Base-by-base conservation (phyloP, 2,329 filamentous ascomycete genomes). In the Colletotrichum navitas region DNA sequence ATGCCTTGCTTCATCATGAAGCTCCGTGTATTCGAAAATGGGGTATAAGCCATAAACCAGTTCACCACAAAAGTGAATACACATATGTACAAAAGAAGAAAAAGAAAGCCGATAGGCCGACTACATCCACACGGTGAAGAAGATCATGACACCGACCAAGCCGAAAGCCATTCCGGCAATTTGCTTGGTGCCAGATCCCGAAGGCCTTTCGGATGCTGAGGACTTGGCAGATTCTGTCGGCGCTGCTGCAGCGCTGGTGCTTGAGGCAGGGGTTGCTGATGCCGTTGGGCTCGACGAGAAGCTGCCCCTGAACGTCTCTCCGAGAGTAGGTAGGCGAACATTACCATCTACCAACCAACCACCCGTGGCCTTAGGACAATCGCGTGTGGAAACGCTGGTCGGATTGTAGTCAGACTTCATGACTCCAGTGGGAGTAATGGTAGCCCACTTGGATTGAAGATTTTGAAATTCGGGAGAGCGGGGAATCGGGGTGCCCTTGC, bases 381-480 rank as follows among this genome's bases (percentile, higher is more conserved):
- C 82, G 3, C 92, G 89, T 1, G 92, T 88, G 1, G 89, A 89
- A 18, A 91, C 84, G 12, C 85, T 83, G 2, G 83, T 86, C 7
- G 91, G 85, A 29, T 87, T 86, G 82, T 97, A 97, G 36, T 88
- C 87, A 2, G 88, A 86, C 63, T 86, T 87, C 52, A 87, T 85
- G 52, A 95, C 87, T 43, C 94, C 92, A 0, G 89, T 89, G 0
- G 94, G 93, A 10, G 84, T 88, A 64, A 94, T 83, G 5, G 89
- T 92, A 8, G 90, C 90, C 94, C 94, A 97, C 75, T 93, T 90
- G 36, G 84, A 86, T 83, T 91, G 90, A 71, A 97, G 87, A 79
- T 96, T 96, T 76, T 85, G 79, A 79, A 95, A 97, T 79, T 97
- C 94, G 0, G 94, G 93, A 7, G 83, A 83, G 36, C 94, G 84